Evolutionary conservation across 371 early-diverging fungal species (phyloP).

Genomic region (Thermomucor indicae-seudaticae): DNA sequence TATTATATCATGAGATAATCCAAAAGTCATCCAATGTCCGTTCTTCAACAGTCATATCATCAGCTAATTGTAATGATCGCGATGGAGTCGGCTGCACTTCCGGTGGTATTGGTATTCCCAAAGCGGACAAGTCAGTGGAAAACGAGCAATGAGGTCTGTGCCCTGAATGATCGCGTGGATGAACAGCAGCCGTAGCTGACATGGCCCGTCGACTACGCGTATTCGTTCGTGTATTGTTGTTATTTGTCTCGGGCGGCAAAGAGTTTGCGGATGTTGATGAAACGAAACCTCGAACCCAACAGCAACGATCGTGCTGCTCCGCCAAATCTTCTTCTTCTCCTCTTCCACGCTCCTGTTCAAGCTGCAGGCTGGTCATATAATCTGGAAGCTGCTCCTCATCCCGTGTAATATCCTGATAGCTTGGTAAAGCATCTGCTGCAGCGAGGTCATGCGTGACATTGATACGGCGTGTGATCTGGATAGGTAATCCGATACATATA

Average conservation of each 20-base stretch:
- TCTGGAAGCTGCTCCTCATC: constrained; percentile 26
- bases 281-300: not conserved
- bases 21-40: constrained; percentile 7
- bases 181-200: not conserved
- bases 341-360: not conserved
- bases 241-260: not conserved
- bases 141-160: not conserved
- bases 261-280: too few relatives aligned
- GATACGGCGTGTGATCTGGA: constrained; percentile 16
- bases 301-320: not conserved
- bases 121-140: not conserved
- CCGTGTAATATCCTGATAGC: constrained; percentile 18
- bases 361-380: constrained; percentile 11
- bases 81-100: not conserved
- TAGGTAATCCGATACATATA: constrained; percentile 27
- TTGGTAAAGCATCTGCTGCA: constrained; percentile 15
- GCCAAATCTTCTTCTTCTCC: not conserved
- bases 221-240: not conserved
- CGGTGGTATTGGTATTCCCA: not conserved
- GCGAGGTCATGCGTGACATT: not conserved
- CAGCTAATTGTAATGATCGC: not conserved
- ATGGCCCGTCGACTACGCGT: not conserved
- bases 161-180: not conserved
- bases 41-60: constrained; percentile 3
- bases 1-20: not conserved